A percentile compares a stretch with the other conserved stretches of the same genome.
phyloP scores from a whole-genome alignment of 805 yeast species.

The Scheffersomyces ergatensis region DNA sequence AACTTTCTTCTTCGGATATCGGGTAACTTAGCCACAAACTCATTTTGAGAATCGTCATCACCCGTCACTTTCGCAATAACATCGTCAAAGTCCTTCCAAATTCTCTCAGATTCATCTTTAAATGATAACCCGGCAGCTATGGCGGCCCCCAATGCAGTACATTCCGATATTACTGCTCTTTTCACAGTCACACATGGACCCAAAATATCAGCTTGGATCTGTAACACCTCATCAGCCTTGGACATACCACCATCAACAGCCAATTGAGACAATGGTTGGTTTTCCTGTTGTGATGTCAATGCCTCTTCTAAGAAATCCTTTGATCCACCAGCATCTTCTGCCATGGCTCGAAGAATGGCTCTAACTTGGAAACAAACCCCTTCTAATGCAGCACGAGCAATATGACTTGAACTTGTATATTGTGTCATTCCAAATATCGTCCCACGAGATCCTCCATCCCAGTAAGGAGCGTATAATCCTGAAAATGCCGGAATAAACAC shows the following conservation, averaged over 20 bases:
- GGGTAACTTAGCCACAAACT: constrained; percentile 42
- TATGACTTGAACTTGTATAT: constrained; percentile 86
- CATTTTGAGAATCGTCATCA: constrained; percentile 21
- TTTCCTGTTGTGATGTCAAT: constrained; percentile 41
- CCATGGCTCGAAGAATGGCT: constrained; percentile 89
- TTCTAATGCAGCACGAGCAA: constrained; percentile 92
- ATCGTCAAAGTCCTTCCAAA: constrained; percentile 78
- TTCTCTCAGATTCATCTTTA: constrained; percentile 45
- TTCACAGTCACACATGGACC: constrained; percentile 83
- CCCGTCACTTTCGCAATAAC: constrained; percentile 45
- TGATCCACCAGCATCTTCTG: constrained; percentile 70
- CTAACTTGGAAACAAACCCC: constrained; percentile 94
- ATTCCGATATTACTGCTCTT: constrained; percentile 80
- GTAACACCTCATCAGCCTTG: constrained; percentile 85
- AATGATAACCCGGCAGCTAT: constrained; percentile 85
- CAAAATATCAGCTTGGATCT: constrained; percentile 86
- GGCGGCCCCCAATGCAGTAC: constrained; percentile 95
- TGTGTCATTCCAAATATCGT: constrained; percentile 92
- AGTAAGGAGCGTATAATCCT: constrained; percentile 92
- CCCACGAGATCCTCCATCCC: constrained; percentile 92
- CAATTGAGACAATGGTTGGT: constrained; percentile 47
- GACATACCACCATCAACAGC: constrained; percentile 97
- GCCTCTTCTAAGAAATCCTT: constrained; percentile 58
- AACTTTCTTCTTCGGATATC: constrained; percentile 57
- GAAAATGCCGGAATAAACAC: constrained; percentile 94